Evolutionary conservation across 331 rosid species (phyloP).

Genomic region (Quercus tomentella): DNA sequence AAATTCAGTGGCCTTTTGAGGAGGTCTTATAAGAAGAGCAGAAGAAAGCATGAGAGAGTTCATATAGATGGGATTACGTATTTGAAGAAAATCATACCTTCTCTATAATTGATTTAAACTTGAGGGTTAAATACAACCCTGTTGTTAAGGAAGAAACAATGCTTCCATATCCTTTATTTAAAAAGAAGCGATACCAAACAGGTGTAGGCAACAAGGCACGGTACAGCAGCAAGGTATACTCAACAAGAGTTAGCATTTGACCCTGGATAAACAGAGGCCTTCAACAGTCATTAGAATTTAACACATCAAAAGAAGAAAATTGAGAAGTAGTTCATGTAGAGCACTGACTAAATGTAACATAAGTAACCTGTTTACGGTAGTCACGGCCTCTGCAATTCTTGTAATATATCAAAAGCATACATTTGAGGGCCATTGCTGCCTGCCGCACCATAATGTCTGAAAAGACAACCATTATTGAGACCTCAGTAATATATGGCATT

Average conservation of each 20-base stretch:
- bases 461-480: constrained; percentile 17
- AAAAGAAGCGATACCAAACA: constrained; percentile 95
- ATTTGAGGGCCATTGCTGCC: constrained; percentile 85
- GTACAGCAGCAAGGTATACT: constrained; percentile 78
- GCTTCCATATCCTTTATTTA: constrained; percentile 96
- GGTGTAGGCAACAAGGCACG: constrained; percentile 97
- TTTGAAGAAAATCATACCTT: constrained; percentile 48
- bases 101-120: constrained; percentile 92
- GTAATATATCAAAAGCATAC: constrained; percentile 70
- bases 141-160: constrained; percentile 90
- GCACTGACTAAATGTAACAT: neutral
- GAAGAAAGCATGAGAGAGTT: neutral
- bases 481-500: neutral
- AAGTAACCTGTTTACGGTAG: constrained; percentile 80
- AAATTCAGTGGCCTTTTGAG: neutral
- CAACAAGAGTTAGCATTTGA: constrained; percentile 86
- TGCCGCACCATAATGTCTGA: constrained; percentile 93
- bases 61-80: neutral
- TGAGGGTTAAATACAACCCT: constrained; percentile 88
- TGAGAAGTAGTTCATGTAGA: neutral
- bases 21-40: neutral
- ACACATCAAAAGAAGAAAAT: neutral
- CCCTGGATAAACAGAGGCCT: constrained; percentile 52
- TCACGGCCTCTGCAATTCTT: constrained; percentile 87
- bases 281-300: constrained; percentile 12